These are phyloP conservation scores for Cichorium intybus DNA, from an alignment of 140 eudicot genomes.

Conservation along the genomic window DNA sequence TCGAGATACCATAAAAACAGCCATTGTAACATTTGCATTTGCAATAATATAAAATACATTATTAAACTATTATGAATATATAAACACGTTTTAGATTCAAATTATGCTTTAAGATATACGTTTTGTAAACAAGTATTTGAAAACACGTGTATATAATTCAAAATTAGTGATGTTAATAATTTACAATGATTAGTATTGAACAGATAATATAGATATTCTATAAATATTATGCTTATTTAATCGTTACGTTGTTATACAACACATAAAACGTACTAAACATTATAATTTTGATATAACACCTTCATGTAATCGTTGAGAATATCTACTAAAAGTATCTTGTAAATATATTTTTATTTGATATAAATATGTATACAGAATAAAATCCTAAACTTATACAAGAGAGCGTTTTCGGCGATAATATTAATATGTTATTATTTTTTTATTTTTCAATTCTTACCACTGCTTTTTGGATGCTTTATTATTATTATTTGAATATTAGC, in stretches of 20 bases:
- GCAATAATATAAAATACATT: no score
- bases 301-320: neutral
- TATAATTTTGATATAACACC: no score
- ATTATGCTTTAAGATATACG: neutral
- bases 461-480: neutral
- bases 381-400: neutral
- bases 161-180: neutral
- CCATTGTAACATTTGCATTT: no score
- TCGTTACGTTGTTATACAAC: neutral
- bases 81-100: neutral
- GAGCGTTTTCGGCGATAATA: neutral
- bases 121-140: no score
- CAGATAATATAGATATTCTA: no score
- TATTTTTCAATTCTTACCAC: neutral
- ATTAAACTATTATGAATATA: no score
- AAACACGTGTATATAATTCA: no score
- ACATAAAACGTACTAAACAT: neutral
- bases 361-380: no score
- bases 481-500: conserved; percentile 7
- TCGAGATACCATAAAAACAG: no score
- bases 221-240: neutral
- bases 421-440: neutral
- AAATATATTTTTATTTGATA: no score
- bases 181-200: neutral
- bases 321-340: no score